Conservation (phyloP, 306 rosid genomes). For the Prunus dulcis region DNA sequence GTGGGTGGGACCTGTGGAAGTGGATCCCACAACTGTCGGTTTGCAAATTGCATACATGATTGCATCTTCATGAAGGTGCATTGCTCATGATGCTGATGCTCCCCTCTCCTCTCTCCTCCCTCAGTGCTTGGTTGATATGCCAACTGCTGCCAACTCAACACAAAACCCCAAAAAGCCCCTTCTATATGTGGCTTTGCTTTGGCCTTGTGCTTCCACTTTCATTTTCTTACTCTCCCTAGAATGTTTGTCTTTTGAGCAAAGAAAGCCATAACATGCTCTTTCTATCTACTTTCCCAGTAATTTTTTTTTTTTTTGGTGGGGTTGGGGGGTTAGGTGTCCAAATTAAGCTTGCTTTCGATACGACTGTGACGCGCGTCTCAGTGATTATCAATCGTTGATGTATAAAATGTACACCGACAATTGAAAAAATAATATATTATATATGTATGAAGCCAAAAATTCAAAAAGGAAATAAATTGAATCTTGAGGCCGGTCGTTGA, state of each 20-base stretch:
- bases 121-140: background rate
- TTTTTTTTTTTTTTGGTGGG: background rate
- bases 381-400: background rate
- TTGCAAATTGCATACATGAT: background rate
- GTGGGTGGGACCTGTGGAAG: background rate
- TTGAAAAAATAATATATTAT: no score
- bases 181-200: background rate
- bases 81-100: background rate
- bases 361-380: background rate
- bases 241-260: background rate
- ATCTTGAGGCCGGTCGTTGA: background rate
- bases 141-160: background rate
- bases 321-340: background rate
- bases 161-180: background rate
- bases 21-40: background rate
- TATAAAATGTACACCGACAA: background rate
- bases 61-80: background rate
- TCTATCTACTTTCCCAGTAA: background rate
- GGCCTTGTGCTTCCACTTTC: background rate
- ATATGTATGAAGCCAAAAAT: no score
- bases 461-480: background rate
- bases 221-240: background rate
- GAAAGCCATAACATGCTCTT: background rate
- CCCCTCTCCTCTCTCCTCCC: background rate
- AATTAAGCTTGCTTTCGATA: background rate